Evolutionary conservation across 148 eudicot species (phyloP).

Genomic region (Vaccinium corymbosum): DNA sequence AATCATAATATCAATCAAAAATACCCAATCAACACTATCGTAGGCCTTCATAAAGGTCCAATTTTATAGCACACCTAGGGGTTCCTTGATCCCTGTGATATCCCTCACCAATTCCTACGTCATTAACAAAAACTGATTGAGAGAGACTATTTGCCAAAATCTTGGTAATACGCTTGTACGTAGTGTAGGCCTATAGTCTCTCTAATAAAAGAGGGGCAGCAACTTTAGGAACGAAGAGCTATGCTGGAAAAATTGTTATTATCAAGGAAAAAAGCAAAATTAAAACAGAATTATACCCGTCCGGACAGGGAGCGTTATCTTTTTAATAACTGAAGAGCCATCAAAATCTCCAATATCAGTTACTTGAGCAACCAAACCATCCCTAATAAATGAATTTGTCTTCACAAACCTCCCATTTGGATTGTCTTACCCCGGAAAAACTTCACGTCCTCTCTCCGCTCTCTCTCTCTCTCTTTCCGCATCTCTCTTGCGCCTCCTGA

Average conservation of each 20-base stretch:
- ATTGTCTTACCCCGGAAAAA: too few species aligned
- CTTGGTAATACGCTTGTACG: background rate
- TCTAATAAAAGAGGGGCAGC: background rate
- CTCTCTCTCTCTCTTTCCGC: too few species aligned
- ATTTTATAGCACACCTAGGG: background rate
- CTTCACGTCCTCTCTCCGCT: too few species aligned
- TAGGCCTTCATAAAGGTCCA: background rate
- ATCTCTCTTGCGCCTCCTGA: too few species aligned
- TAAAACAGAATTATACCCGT: background rate
- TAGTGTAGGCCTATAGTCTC: background rate
- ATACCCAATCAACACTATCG: background rate
- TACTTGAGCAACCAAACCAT: background rate
- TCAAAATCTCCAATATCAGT: background rate
- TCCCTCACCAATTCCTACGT: background rate
- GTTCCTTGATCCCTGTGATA: background rate
- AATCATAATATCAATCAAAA: background rate
- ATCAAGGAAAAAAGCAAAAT: background rate
- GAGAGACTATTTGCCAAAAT: background rate
- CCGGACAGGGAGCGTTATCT: background rate
- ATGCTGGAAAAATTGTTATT: background rate
- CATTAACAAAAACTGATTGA: background rate
- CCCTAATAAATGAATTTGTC: background rate
- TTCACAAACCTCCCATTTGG: too few species aligned
- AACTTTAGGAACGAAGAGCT: background rate
- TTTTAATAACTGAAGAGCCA: background rate